A percentile compares a stretch with the other conserved stretches of the same genome.
Conservation (phyloP, 768 basidiomycete genomes). For the Cyclocybe cylindracea region DNA sequence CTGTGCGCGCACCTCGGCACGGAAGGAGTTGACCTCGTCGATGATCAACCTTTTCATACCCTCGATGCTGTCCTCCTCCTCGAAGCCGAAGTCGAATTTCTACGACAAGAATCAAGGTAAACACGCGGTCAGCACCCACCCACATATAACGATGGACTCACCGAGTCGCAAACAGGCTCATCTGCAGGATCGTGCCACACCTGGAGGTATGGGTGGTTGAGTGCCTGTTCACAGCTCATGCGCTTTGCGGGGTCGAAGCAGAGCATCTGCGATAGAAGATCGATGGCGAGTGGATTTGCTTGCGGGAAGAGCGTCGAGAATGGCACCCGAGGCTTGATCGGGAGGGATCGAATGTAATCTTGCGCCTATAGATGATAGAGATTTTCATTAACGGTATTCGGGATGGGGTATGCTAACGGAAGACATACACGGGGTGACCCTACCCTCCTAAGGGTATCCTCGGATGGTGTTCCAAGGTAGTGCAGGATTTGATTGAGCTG, state of each 20-base stretch:
- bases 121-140: neutral
- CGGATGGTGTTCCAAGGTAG: conserved; percentile 96
- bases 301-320: conserved; percentile 92
- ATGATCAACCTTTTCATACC: conserved; percentile 98
- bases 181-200: conserved; percentile 99
- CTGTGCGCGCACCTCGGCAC: conserved; percentile 87
- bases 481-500: conserved; percentile 98
- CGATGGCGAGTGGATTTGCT: conserved; percentile 92
- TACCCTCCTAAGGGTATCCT: conserved; percentile 94
- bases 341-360: conserved; percentile 97
- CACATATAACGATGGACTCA: conserved; percentile 31
- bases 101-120: conserved; percentile 24
- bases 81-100: conserved; percentile 96
- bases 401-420: neutral
- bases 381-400: conserved; percentile 2
- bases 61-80: conserved; percentile 94
- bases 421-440: conserved; percentile 85
- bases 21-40: conserved; percentile 88
- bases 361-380: conserved; percentile 62
- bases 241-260: conserved; percentile 97
- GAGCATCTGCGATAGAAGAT: conserved; percentile 87
- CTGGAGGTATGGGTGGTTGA: conserved; percentile 91
- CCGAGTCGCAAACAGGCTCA: conserved; percentile 83
- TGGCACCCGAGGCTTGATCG: conserved; percentile 93
- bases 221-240: conserved; percentile 93